Percentiles rank a stretch among this genome's conserved stretches.
Evolutionary conservation across 495 filamentous ascomycete genomes (phyloP).

Genomic region (Corynascus novoguineensis): DNA sequence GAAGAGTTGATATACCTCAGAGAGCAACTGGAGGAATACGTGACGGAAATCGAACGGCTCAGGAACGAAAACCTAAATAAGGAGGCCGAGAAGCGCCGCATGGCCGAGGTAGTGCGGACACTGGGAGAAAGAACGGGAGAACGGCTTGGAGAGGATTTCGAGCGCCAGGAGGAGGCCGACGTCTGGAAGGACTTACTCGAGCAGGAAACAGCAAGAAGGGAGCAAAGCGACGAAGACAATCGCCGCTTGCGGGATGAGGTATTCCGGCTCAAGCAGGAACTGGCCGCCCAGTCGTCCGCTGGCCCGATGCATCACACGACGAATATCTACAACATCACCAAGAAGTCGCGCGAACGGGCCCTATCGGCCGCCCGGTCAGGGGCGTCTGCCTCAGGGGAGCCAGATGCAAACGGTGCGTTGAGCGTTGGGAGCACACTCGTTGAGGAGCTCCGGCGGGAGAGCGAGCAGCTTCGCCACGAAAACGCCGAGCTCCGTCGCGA

Average conservation of each 20-base stretch:
- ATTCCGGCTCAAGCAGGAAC: constrained; percentile 63
- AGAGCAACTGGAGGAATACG: constrained; percentile 76
- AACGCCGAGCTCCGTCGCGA: constrained; percentile 89
- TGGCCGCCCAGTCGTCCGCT: constrained; percentile 29
- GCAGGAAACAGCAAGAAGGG: constrained; percentile 80
- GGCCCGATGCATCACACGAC: constrained; percentile 48
- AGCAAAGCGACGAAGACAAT: constrained; percentile 86
- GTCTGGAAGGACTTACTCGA: constrained; percentile 97
- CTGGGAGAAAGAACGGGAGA: constrained; percentile 60
- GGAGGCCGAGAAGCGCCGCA: constrained; percentile 73
- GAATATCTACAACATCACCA: constrained; percentile 58
- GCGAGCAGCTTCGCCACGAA: constrained; percentile 78
- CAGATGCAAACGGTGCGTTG: constrained; percentile 47
- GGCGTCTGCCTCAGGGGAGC: constrained; percentile 55
- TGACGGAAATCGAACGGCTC: constrained; percentile 75
- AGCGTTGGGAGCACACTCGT: constrained; percentile 65
- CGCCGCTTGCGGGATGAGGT: constrained; percentile 79
- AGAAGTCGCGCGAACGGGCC: constrained; percentile 50
- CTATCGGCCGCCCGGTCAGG: constrained; percentile 58
- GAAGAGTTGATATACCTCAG: constrained; percentile 78
- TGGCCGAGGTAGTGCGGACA: constrained; percentile 71
- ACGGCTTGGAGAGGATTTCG: constrained; percentile 55
- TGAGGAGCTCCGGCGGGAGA: constrained; percentile 54
- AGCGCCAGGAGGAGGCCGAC: constrained; percentile 79
- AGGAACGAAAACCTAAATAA: constrained; percentile 66